Percentiles rank a stretch among this genome's conserved stretches.
These are phyloP conservation scores for Hymenoscyphus fructigenus DNA, from an alignment of 2,329 filamentous ascomycete species.

Conservation along the genomic window DNA sequence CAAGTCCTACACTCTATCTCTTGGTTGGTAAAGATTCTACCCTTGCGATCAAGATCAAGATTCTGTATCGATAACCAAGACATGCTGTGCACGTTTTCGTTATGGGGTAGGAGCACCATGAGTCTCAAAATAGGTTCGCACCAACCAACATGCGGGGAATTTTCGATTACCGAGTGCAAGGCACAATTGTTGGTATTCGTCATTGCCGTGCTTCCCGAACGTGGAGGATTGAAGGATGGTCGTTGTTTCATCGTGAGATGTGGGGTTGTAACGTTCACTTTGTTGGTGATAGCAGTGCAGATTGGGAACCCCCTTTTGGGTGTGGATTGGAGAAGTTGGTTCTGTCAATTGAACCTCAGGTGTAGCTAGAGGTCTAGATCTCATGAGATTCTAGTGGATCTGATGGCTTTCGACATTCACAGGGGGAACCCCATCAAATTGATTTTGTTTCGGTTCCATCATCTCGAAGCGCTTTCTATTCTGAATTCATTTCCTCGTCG, in stretches of 20 bases:
- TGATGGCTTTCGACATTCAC: too few relatives aligned
- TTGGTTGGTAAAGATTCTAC: neutral
- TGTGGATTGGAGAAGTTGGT: too few relatives aligned
- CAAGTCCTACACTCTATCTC: neutral
- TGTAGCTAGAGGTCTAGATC: too few relatives aligned
- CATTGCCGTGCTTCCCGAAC: neutral
- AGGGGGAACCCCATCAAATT: too few relatives aligned
- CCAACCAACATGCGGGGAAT: neutral
- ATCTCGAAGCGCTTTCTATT: too few relatives aligned
- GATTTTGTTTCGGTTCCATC: too few relatives aligned
- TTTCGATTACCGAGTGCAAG: neutral
- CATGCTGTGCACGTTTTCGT: neutral
- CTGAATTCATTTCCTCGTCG: too few relatives aligned
- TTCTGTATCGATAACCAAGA: neutral
- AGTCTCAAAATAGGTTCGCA: neutral
- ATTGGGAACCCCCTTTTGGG: neutral
- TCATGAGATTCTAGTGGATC: too few relatives aligned
- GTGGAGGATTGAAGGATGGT: neutral
- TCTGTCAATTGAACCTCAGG: too few relatives aligned
- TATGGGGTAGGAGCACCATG: neutral
- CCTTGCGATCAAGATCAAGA: neutral
- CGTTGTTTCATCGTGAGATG: neutral
- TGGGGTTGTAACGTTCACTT: neutral
- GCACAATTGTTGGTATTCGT: neutral
- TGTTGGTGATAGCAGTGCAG: neutral